Percentiles rank a stretch among this genome's conserved stretches.
Conservation (phyloP, 2,329 filamentous ascomycete genomes). For the Colletotrichum tamarilloi region DNA sequence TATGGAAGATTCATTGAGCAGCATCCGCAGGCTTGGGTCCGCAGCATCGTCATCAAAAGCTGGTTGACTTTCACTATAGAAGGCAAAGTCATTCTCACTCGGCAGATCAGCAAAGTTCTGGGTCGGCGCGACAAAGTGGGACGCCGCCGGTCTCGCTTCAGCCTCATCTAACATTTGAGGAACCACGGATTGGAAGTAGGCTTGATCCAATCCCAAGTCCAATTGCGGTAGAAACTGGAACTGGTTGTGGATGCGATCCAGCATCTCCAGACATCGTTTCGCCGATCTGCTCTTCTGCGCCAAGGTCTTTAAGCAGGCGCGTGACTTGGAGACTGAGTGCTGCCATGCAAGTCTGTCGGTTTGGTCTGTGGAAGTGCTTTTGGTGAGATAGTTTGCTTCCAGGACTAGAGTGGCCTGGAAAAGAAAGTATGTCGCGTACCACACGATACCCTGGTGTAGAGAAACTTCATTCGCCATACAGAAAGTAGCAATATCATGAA, state of each 20-base stretch:
- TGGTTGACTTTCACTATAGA: conserved; percentile 4
- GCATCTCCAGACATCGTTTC: not conserved
- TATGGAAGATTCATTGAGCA: not conserved
- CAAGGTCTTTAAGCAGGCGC: conserved; percentile 3
- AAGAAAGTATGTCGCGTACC: conserved; percentile 57
- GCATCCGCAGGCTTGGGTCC: conserved; percentile 1
- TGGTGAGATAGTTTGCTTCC: conserved; percentile 45
- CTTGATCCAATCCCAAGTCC: not conserved
- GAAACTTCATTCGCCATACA: conserved; percentile 42
- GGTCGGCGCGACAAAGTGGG: not conserved
- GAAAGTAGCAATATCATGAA: conserved; percentile 49
- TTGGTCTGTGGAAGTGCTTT: not conserved
- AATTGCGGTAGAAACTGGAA: conserved; percentile 12
- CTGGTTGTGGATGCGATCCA: conserved; percentile 20
- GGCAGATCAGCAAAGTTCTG: not conserved
- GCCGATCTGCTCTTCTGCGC: conserved; percentile 15
- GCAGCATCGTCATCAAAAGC: not conserved
- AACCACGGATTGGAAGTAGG: not conserved
- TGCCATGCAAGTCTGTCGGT: conserved; percentile 13
- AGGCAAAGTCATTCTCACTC: conserved; percentile 21
- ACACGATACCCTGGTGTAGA: conserved; percentile 48
- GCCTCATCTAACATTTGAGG: not conserved
- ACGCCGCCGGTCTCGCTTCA: not conserved
- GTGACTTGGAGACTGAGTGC: conserved; percentile 17
- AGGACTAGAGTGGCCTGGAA: conserved; percentile 57